Evolutionary conservation across 495 filamentous ascomycete genomes (phyloP).

Genomic region (Tuber umbilicatum): DNA sequence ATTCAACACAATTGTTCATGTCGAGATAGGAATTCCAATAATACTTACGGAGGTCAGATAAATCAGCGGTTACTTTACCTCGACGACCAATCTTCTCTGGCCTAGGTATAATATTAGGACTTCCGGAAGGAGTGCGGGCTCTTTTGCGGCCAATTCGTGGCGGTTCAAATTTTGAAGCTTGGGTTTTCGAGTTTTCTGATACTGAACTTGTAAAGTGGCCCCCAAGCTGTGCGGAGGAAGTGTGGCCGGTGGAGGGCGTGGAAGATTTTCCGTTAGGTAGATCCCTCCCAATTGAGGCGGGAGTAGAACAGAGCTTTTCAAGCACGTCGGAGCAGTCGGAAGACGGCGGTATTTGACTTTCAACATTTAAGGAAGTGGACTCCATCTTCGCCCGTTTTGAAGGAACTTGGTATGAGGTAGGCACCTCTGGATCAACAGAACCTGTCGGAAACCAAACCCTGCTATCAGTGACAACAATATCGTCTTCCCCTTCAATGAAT

Average conservation of each 20-base stretch:
- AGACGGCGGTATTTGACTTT: not conserved
- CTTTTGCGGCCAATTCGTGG: not conserved
- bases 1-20: not conserved
- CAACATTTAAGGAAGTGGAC: not conserved
- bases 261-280: not conserved
- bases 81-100: not conserved
- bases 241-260: not conserved
- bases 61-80: not conserved
- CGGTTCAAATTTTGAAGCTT: not conserved
- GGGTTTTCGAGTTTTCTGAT: not conserved
- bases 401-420: not conserved
- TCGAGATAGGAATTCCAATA: not conserved
- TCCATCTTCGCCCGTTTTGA: not conserved
- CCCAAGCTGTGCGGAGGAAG: not conserved
- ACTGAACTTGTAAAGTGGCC: not conserved
- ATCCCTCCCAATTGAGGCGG: not conserved
- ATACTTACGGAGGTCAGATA: not conserved
- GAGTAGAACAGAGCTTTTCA: not conserved
- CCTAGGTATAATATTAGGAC: not conserved
- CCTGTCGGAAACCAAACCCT: not conserved
- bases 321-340: not conserved
- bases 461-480: not conserved
- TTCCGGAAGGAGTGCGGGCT: not conserved
- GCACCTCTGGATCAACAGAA: not conserved
- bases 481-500: not conserved